These are phyloP conservation scores for Rosa lucieae DNA, from an alignment of 306 rosid genomes.

Conservation along the genomic window DNA sequence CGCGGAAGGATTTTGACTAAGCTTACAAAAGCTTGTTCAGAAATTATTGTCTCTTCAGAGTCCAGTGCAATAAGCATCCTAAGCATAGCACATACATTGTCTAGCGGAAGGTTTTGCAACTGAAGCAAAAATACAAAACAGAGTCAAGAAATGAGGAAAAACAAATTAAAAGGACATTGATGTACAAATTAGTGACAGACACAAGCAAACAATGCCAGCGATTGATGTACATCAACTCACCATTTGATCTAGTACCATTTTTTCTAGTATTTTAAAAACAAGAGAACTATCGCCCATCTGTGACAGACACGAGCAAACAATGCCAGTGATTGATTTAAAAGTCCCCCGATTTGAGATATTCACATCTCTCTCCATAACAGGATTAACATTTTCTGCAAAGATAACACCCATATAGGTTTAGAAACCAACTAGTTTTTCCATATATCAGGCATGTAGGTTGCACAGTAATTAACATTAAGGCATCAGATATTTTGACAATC, in stretches of 20 bases:
- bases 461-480: background rate
- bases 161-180: background rate
- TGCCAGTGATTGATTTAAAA: constrained; percentile 44
- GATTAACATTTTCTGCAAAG: constrained; percentile 44
- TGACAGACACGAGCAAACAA: constrained; percentile 47
- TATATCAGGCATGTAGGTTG: background rate
- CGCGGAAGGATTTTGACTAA: constrained; percentile 51
- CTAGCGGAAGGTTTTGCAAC: constrained; percentile 56
- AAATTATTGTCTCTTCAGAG: constrained; percentile 55
- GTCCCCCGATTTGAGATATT: constrained; percentile 29
- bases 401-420: constrained; percentile 7
- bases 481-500: background rate
- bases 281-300: constrained; percentile 70
- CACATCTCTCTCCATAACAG: constrained; percentile 39
- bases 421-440: constrained; percentile 4
- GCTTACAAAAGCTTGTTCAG: constrained; percentile 44
- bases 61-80: constrained; percentile 57
- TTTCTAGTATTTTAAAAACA: constrained; percentile 57
- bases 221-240: constrained; percentile 31
- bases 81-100: constrained; percentile 66
- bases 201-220: background rate
- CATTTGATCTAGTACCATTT: constrained; percentile 51
- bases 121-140: constrained; percentile 30
- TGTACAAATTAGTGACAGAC: background rate
- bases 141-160: constrained; percentile 1